Evolutionary conservation across 2,329 filamentous ascomycete genomes (phyloP), one percentile per base, ranked within the genome.

Genomic region (Sordariomycetes sp.): DNA sequence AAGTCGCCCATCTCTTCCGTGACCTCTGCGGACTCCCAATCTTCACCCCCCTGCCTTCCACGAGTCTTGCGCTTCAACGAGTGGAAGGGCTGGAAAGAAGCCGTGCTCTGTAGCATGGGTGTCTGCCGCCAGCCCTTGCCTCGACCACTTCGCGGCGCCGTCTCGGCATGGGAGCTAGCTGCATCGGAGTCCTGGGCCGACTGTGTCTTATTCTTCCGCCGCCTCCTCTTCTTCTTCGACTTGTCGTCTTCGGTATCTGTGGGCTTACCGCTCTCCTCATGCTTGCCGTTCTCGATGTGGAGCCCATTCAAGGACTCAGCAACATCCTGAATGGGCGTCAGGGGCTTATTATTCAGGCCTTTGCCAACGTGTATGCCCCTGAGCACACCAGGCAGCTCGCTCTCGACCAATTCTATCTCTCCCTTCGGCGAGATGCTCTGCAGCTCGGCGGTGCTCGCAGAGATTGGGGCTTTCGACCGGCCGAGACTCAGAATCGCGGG

Each of bases 1-100:
- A 96, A 96, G 40, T 96, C 92, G 9, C 84, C 86, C 67, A 92
- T 75, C 52, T 93, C 90, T 58, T 96, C 92, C 0, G 86, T 95
- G 16, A 90, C 88, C 50, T 96, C 90, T 52, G 95, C 92, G 0
- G 90, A 95, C 4, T 86, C 87, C 88, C 90, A 96, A 28, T 86
- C 73, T 20, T 53, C 53, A 30, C 53, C 57, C 45, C 29, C 35
- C 24, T 57, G 64, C 37, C 54, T 61, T 39, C 63, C 66, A 45
- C 64, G 58, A 41, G 50, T 61, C 53, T 58, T 71, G 55, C 55
- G 80, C 64, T 71, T 86, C 2, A 80, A 53, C 1, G 70, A 70
- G 28, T 66, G 61, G 45, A 73, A 80, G 0, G 75, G 75, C 48
- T 80, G 76, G 39, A 80, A 81, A 0, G 72, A 74, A 4, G 72